phyloP scores from a whole-genome alignment of 495 filamentous ascomycete species.

The Talaromyces nanjingensis region DNA sequence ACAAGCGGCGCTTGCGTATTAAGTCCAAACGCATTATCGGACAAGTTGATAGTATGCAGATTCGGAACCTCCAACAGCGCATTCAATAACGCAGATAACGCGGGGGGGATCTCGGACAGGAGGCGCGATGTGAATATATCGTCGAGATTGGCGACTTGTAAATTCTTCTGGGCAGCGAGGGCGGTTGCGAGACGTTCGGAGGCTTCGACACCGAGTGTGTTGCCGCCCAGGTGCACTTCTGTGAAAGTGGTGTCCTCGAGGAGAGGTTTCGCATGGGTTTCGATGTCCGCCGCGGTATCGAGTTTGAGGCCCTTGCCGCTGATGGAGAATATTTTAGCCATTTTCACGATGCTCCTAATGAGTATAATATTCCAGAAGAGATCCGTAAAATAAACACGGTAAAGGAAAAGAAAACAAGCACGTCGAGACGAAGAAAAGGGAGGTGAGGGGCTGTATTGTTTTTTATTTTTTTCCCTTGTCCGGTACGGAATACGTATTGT shows the following conservation, averaged over 20 bases:
- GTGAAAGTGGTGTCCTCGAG: conserved; percentile 66
- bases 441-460: conserved; percentile 11
- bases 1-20: conserved; percentile 80
- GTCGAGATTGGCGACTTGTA: conserved; percentile 81
- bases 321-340: conserved; percentile 80
- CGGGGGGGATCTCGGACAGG: conserved; percentile 86
- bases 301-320: conserved; percentile 88
- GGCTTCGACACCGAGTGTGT: conserved; percentile 85
- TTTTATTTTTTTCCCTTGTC: conserved; percentile 9
- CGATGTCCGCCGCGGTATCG: conserved; percentile 76
- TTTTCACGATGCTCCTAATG: conserved; percentile 13
- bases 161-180: conserved; percentile 69
- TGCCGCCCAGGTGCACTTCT: conserved; percentile 76
- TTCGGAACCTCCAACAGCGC: conserved; percentile 75
- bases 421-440: conserved; percentile 7
- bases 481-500: background rate
- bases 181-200: conserved; percentile 74
- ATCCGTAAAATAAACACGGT: background rate
- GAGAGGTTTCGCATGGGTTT: conserved; percentile 72
- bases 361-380: too few species aligned
- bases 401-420: conserved; percentile 10
- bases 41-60: conserved; percentile 87
- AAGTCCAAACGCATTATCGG: conserved; percentile 95
- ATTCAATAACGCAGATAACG: conserved; percentile 75
- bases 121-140: conserved; percentile 97